These are phyloP conservation scores for Aristolochia contorta DNA, from an alignment of 164 flowering plant genomes.

Conservation along the genomic window DNA sequence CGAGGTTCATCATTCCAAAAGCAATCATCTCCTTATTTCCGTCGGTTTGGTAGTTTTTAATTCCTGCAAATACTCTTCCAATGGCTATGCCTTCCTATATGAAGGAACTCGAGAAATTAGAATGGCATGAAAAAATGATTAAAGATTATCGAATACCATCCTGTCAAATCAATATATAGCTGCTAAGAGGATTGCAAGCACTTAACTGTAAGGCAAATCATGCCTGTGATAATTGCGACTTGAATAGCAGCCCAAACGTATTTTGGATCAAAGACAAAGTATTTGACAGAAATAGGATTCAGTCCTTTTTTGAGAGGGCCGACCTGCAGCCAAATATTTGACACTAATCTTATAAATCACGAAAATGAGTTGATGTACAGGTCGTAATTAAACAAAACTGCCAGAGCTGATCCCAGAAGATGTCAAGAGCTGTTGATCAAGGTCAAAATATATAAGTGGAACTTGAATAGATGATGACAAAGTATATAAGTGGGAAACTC, in stretches of 20 bases:
- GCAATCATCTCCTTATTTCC: constrained; percentile 97
- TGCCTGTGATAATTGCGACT: constrained; percentile 56
- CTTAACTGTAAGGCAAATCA: constrained; percentile 67
- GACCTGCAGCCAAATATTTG: constrained; percentile 31
- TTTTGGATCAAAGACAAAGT: constrained; percentile 35
- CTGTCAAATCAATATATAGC: no score
- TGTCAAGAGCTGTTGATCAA: no score
- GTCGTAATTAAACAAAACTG: no score
- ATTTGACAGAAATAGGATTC: constrained; percentile 48
- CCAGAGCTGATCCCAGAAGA: no score
- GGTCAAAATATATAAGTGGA: no score
- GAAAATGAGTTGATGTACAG: not conserved
- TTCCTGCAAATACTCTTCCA: constrained; percentile 73
- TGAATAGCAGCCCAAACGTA: constrained; percentile 33
- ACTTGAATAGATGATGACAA: not conserved
- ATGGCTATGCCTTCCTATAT: constrained; percentile 89
- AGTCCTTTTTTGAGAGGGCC: constrained; percentile 66
- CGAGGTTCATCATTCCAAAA: constrained; percentile 84
- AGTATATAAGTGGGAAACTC: not conserved
- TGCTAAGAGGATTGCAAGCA: not conserved
- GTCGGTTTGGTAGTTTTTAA: constrained; percentile 58
- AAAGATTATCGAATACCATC: no score
- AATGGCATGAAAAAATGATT: no score
- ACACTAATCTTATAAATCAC: not conserved
- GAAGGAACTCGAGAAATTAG: no score